Conservation (phyloP, 495 filamentous ascomycete species). For the Penicillium dipodomyicola region DNA sequence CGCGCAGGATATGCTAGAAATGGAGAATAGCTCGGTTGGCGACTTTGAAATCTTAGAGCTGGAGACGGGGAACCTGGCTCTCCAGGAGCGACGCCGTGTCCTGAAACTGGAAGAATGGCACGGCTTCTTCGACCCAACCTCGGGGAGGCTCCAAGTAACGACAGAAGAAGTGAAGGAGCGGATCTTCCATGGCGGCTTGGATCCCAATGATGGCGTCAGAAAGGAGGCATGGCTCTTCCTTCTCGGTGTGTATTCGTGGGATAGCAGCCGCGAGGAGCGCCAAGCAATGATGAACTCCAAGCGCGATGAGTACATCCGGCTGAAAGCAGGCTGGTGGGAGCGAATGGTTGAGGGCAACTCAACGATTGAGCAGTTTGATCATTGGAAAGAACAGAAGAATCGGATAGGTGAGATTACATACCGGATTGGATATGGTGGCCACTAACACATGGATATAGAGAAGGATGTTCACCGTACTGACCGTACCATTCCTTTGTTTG, state of each 20-base stretch:
- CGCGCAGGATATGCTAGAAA: constrained; percentile 84
- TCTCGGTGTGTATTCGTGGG: constrained; percentile 87
- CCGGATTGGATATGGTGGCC: neutral
- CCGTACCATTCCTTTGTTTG: constrained; percentile 85
- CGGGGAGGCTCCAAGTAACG: constrained; percentile 72
- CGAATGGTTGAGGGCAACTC: constrained; percentile 78
- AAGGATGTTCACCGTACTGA: constrained; percentile 98
- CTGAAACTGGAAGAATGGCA: constrained; percentile 86
- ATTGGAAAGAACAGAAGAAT: constrained; percentile 92
- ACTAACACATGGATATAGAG: constrained; percentile 53
- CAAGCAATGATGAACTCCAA: constrained; percentile 77
- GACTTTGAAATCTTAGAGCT: constrained; percentile 93
- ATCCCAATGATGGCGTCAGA: constrained; percentile 83
- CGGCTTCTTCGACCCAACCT: constrained; percentile 70
- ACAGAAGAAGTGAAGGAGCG: constrained; percentile 92
- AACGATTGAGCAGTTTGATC: constrained; percentile 74
- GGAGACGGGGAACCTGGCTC: constrained; percentile 64
- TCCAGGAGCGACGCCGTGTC: constrained; percentile 70
- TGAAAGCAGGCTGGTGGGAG: constrained; percentile 97
- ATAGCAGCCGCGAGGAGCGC: constrained; percentile 77
- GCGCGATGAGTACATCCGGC: constrained; percentile 86
- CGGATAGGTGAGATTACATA: constrained; percentile 71
- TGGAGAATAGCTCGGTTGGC: constrained; percentile 90
- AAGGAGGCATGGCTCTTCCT: constrained; percentile 98
- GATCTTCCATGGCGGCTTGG: constrained; percentile 90